Evolutionary conservation across 768 basidiomycete genomes (phyloP), one percentile per base, ranked within the genome.

Genomic region (Xerocomellus chrysenteron): DNA sequence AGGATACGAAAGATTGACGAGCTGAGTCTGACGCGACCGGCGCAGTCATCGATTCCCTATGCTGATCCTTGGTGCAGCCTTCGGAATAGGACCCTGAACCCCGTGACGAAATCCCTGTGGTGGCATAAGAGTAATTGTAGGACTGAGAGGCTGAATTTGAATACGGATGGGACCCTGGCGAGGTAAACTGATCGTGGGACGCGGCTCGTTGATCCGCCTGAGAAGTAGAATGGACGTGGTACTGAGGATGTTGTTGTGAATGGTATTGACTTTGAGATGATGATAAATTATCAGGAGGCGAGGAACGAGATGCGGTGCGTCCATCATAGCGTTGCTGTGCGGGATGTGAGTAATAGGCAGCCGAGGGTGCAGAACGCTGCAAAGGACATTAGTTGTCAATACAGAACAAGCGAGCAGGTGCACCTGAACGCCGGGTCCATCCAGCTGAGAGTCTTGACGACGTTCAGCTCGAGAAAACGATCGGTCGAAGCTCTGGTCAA

Each of bases 401-500:
- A 46, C 39, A 17, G 47, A 24, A 48, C 24, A 26, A 43, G 48
- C 7, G 41, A 36, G 50, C 21, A 16, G 35, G 37, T 47, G 56
- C 37, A 73, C 71, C 66, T 74, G 72, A 47, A 73, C 58, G 39
- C 68, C 67, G 24, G 72, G 72, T 11, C 70, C 68, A 43, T 65
- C 57, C 42, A 68, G 50, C 11, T 55, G 55, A 58, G 66, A 24
- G 51, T 67, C 70, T 44, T 50, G 64, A 57, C 59, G 66, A 59
- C 65, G 54, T 42, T 68, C 63, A 36, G 60, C 57, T 46, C 67
- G 68, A 37, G 64, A 47, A 60, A 52, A 62, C 11, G 70, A 58
- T 55, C 61, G 65, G 41, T 72, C 62, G 13, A 58, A 57, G 52
- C 39, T 64, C 30, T 63, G 65, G 42, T 65, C 62, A 10, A 32